Conservation (phyloP, 164 flowering plant species). For the Vitis vinifera region ASM3070453v1 NC_081809.1:4296001-4296500, state of each 20-base stretch:
- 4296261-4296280: not conserved
- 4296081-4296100: conserved; percentile 84
- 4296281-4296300: not conserved
- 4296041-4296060: conserved; percentile 84
- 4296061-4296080: conserved; percentile 72
- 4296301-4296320: not conserved
- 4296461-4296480: no score
- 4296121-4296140: conserved; percentile 72
- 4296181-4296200: conserved; percentile 82
- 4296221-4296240: conserved; percentile 59
- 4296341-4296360: no score
- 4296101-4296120: conserved; percentile 51
- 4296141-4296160: conserved; percentile 76
- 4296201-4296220: conserved; percentile 70
- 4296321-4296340: no score
- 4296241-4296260: not conserved
- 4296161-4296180: conserved; percentile 75
- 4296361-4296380: no score
- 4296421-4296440: no score
- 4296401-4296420: no score
- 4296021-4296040: conserved; percentile 68
- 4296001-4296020: conserved; percentile 79
- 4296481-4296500: no score
- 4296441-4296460: no score
- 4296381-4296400: no score